Base-by-base conservation (phyloP, 257 asterid genomes). In the Buddleja alternifolia region DNA sequence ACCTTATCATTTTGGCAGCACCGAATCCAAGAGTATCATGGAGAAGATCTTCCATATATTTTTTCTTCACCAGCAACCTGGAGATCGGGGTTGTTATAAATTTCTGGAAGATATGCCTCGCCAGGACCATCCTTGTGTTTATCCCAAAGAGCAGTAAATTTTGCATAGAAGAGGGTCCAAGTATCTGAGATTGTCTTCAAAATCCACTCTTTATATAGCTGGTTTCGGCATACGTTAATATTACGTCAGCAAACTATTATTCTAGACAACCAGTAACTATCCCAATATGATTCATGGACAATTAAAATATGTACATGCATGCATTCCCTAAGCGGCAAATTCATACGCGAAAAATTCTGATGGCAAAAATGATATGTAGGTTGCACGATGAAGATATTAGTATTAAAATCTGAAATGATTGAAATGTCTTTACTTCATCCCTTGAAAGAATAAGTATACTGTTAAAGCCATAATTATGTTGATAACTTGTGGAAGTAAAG, bases 1-100 rank as follows among this genome's bases (percentile, higher is more conserved):
- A 90, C 97, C 99, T 89, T 77, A 90, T 90, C 96, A 93, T 93
- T 83, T 93, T 93, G 74, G 97, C 97, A 72, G 96, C 85, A 63
- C 96, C 97, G 73, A 90, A 93, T 76, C 99, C 99, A 54, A 90
- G 96, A 62, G 84, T 71, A 66, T 93, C 99, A 12, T 83, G 96
- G 74, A 93, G 81, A 73, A 93, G 79, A 20, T 89, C 93, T 50
- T 78, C 80, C 96, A 90, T 88, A 47, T 87, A 90, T 72, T 78
- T 87, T 75, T 76, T 82, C 73, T 82, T 84, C 4, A 82, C 85
- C 69, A 83, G 77, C 72, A 63, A 74, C 60, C n/a, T 62, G 94
- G 62, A 90, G 82, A 64, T 90, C 90, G 14, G 85, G 78, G 69
- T 81, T 87, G 53, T 85, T 84, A 73, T 93, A 93, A 58, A 93